Base-by-base conservation (phyloP, 768 basidiomycete species). In the Myochromella boudieri region DNA sequence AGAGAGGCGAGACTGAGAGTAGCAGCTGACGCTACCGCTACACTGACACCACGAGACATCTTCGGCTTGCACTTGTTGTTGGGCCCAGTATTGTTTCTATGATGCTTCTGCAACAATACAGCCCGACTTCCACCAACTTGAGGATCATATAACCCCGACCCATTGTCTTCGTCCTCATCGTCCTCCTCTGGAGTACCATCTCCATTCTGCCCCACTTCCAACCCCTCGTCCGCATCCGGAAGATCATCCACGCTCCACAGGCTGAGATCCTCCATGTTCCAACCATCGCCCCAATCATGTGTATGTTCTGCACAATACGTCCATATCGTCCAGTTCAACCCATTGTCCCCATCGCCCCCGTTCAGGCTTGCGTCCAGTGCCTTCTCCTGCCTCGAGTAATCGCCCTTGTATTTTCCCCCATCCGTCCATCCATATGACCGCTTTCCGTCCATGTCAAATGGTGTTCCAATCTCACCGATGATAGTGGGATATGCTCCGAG, bases 261-360 rank as follows among this genome's bases (percentile, higher is more conserved):
- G 53, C 89, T 92, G 48, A 98, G 64, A 68, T 98, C 95, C 68
- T 99, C 95, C 68, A 90, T 81, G 63, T 97, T 95, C 95, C 95
- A 99, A 1, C 85, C 85, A 66, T 99, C 95, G 11, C 95, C 93
- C 91, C 90, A 97, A 60, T 80, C 71, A 60, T 97, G 91, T 20
- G 73, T 75, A 59, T 84, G 85, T 56, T 95, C 89, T 0, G 87
- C 72, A 49, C 87, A 86, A 61, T 95, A 97, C 26, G 84, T 88
- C 94, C 94, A 97, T 7, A 91, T 68, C 37, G 92, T 93, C 64
- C 81, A 95, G 56, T 76, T 91, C 48, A 95, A 64, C 27, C 65
- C 76, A 54, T 91, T 91, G 8, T 67, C 61, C 0, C 91, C 93
- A 61, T 97, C 94, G 18, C 80, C 75, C 4, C 77, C 87, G 53